Conservation (phyloP, 108 stramenopile genomes). For the Hondaea fermentalgiana region DNA sequence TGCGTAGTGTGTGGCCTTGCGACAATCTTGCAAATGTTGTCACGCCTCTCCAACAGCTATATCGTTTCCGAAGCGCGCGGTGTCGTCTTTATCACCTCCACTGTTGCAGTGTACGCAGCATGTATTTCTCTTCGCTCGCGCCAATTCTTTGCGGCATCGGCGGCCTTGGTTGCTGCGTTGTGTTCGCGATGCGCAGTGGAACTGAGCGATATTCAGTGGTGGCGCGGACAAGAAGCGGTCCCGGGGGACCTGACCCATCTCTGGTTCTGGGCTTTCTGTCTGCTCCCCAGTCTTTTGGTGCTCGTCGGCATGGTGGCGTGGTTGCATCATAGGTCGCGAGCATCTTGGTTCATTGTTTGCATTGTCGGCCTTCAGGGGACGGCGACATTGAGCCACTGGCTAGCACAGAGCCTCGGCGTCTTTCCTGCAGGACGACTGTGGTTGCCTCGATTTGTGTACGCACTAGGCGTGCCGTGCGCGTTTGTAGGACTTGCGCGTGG, state of each 20-base stretch:
- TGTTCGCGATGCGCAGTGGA: neutral
- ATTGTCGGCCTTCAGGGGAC: neutral
- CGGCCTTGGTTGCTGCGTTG: neutral
- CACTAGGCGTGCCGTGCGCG: neutral
- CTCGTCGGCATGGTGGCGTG: neutral
- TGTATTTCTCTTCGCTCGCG: neutral
- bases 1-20: neutral
- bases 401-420: neutral
- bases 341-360: no score
- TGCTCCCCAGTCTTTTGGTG: neutral
- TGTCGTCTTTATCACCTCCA: neutral
- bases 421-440: neutral
- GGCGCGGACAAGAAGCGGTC: neutral
- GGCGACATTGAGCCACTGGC: neutral
- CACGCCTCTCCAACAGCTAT: constrained; percentile 13
- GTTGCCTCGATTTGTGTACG: neutral
- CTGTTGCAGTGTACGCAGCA: neutral
- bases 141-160: no score
- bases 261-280: neutral
- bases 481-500: neutral
- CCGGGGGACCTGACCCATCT: neutral
- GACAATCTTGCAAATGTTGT: neutral
- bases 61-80: neutral
- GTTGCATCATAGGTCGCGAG: neutral
- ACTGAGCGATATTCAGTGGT: neutral